Base-by-base conservation (phyloP, 2,329 filamentous ascomycete species). In the Diaporthe citrichinensis region DNA sequence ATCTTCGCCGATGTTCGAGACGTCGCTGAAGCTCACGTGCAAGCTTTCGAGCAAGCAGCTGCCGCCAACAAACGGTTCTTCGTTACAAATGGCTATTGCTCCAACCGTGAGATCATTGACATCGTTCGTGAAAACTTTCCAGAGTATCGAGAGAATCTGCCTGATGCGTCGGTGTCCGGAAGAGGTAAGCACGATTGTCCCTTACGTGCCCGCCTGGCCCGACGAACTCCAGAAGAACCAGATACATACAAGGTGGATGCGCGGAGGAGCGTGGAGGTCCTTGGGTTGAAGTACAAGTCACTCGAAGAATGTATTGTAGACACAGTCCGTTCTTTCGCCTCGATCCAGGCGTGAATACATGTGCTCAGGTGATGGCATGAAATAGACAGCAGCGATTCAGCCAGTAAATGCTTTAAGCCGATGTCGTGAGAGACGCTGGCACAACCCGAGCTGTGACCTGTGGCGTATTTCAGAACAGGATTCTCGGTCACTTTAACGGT, bases 341-440 rank as follows among this genome's bases (percentile, higher is more conserved):
- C 51, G 25, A 28, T 55, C n/a, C 51, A 9, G 51, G 25, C 12
- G 0, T 55, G 25, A 55, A 20, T 28, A 9, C 25, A 55, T 4
- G 4, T 23, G 8, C 25, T 5, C 4, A 17, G 25, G 6, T 55
- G 51, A n/a, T 44, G 25, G 51, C 14, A 5, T 14, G 7, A 1
- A 55, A 55, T 31, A 14, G 12, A 8, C 4, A 55, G 15, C 51
- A 15, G 12, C 3, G 8, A 14, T 28, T 17, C 1, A 55, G 4
- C 1, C 51, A 31, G 31, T 53, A 7, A 6, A 23, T 0, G 10
- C 9, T 8, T 8, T n/a, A 2, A 25, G n/a, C 0, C 7, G 51
- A 17, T 28, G n/a, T 55, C 51, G 12, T 55, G 25, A 17, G 12
- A 28, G 10, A 0, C 14, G 25, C 1, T 25, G 3, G 25, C 25